A percentile compares a stretch with the other conserved stretches of the same genome.
phyloP scores from a whole-genome alignment of 2,329 filamentous ascomycete species.

The Falciphora oryzae region DNA sequence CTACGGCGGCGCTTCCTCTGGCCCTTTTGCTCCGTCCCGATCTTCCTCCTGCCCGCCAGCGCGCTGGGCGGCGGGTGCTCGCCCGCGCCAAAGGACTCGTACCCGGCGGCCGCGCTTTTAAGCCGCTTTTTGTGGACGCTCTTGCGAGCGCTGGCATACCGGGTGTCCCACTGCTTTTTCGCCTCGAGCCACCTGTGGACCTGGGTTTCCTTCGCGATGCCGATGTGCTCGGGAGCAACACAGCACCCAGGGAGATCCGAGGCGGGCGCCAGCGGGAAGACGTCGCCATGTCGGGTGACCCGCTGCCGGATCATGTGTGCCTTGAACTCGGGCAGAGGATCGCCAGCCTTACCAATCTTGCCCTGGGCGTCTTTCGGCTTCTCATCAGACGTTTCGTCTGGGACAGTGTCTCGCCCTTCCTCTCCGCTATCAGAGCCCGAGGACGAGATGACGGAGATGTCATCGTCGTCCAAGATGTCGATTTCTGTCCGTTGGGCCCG shows the following conservation, averaged over 20 bases:
- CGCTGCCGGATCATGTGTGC: slow-evolving; percentile 89
- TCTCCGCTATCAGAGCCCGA: slow-evolving; percentile 26
- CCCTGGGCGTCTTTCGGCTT: slow-evolving; percentile 15
- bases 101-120: slow-evolving; percentile 66
- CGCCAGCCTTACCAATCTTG: slow-evolving; percentile 77
- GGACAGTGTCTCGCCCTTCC: slow-evolving; percentile 10
- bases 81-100: slow-evolving; percentile 61
- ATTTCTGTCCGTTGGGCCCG: slow-evolving; percentile 73
- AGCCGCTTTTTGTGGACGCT: slow-evolving; percentile 69
- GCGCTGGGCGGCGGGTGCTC: slow-evolving; percentile 82
- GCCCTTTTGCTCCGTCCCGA: slow-evolving; percentile 34
- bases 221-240: slow-evolving; percentile 60
- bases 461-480: slow-evolving; percentile 74
- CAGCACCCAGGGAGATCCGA: slow-evolving; percentile 60
- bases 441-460: slow-evolving; percentile 69
- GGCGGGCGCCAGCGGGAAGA: slow-evolving; percentile 60
- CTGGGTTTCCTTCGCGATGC: slow-evolving; percentile 72
- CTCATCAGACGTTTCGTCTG: background rate
- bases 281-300: slow-evolving; percentile 70
- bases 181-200: slow-evolving; percentile 77
- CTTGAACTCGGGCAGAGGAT: slow-evolving; percentile 72
- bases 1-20: slow-evolving; percentile 53
- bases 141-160: slow-evolving; percentile 63
- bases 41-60: slow-evolving; percentile 63
- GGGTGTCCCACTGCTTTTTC: slow-evolving; percentile 67